A percentile compares a stretch with the other conserved stretches of the same genome.
Evolutionary conservation across 2,329 filamentous ascomycete species (phyloP).

Genomic region (Penicillium sp.): DNA sequence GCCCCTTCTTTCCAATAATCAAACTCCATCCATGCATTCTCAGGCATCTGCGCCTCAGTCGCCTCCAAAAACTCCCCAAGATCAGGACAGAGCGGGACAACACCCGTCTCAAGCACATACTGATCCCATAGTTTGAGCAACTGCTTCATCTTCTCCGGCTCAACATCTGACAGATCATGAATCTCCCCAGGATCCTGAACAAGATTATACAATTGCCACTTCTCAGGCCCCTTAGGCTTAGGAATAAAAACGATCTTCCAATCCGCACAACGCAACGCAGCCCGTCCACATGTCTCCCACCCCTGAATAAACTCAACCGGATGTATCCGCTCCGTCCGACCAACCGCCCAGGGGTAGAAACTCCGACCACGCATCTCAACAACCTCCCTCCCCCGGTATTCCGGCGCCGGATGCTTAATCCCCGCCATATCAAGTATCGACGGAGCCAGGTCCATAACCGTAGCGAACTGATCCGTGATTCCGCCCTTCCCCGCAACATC

Average conservation of each 20-base stretch:
- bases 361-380: constrained; percentile 53
- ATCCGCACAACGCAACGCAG: constrained; percentile 55
- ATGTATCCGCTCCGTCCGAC: constrained; percentile 44
- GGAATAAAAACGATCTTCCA: constrained; percentile 61
- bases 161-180: constrained; percentile 43
- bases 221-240: constrained; percentile 54
- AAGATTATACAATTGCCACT: constrained; percentile 59
- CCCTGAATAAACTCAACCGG: constrained; percentile 53
- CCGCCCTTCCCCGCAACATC: constrained; percentile 26
- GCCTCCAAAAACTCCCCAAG: constrained; percentile 59
- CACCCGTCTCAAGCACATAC: constrained; percentile 59
- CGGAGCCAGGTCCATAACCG: constrained; percentile 53
- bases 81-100: constrained; percentile 59
- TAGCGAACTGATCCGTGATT: constrained; percentile 54
- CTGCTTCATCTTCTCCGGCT: constrained; percentile 47
- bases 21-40: constrained; percentile 65
- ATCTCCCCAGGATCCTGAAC: constrained; percentile 53
- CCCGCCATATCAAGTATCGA: constrained; percentile 46
- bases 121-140: constrained; percentile 57
- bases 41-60: constrained; percentile 63
- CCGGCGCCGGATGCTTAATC: constrained; percentile 53
- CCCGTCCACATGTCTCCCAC: constrained; percentile 57
- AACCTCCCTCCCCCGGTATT: constrained; percentile 51
- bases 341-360: constrained; percentile 45
- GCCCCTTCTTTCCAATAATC: constrained; percentile 61